Conservation (phyloP, 1,284 basidiomycete species). For the Butyriboletus regius region DNA sequence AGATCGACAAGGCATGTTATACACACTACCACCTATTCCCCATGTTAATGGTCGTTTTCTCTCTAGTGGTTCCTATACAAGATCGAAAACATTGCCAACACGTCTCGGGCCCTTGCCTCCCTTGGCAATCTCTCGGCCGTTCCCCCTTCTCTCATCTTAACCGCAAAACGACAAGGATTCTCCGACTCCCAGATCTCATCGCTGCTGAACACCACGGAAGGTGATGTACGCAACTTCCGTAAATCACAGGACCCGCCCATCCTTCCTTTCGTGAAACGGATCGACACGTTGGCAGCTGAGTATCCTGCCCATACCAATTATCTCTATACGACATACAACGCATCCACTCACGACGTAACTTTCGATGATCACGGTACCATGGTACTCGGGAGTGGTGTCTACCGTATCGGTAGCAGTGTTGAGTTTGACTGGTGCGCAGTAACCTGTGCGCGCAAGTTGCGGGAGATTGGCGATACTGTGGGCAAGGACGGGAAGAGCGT, state of each 20-base stretch:
- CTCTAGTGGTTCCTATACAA: conserved; percentile 94
- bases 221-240: conserved; percentile 73
- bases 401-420: conserved; percentile 95
- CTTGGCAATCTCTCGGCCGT: conserved; percentile 63
- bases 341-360: conserved; percentile 88
- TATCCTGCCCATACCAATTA: conserved; percentile 99
- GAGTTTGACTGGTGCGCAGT: conserved; percentile 99
- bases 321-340: conserved; percentile 99
- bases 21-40: no score
- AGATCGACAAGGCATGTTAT: conserved; percentile 80
- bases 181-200: conserved; percentile 88
- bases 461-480: conserved; percentile 74
- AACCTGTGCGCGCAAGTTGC: conserved; percentile 86
- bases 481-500: conserved; percentile 15
- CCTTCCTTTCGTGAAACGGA: conserved; percentile 97
- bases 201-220: conserved; percentile 64
- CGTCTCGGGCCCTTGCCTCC: conserved; percentile 65
- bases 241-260: conserved; percentile 68
- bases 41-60: background rate
- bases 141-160: conserved; percentile 64
- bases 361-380: conserved; percentile 97
- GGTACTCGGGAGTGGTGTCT: conserved; percentile 98
- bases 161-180: conserved; percentile 89
- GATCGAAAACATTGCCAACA: conserved; percentile 92
- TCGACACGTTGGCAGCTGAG: conserved; percentile 97